Conservation (phyloP, 192 early-diverging fungal species). For the Jimgerdemannia lactiflua region DNA sequence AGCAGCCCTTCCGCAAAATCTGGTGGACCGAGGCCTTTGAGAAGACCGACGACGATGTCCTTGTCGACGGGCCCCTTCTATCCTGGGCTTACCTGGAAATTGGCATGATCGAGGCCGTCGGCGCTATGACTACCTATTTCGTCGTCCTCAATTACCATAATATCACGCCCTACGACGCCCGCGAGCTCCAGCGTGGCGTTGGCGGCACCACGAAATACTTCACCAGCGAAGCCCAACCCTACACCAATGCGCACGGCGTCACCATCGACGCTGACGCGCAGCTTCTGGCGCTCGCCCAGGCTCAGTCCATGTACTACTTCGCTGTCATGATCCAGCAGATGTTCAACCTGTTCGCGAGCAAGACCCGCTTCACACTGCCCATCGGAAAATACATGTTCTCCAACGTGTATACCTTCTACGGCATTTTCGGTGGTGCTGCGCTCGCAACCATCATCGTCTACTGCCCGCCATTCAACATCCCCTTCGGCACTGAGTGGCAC, state of each 20-base stretch:
- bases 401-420: conserved; percentile 70
- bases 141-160: conserved; percentile 65
- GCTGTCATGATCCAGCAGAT: conserved; percentile 84
- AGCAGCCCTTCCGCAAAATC: conserved; percentile 43
- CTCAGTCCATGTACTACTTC: conserved; percentile 76
- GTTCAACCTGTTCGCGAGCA: conserved; percentile 95
- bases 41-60: conserved; percentile 73
- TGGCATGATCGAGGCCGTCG: conserved; percentile 76
- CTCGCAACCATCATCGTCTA: conserved; percentile 82
- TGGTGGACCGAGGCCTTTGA: conserved; percentile 70
- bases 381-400: conserved; percentile 81
- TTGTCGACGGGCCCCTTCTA: conserved; percentile 81
- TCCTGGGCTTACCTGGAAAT: conserved; percentile 87
- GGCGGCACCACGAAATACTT: conserved; percentile 38
- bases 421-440: conserved; percentile 61
- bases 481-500: conserved; percentile 69
- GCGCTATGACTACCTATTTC: conserved; percentile 74
- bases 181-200: conserved; percentile 50
- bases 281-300: conserved; percentile 68
- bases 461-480: conserved; percentile 70
- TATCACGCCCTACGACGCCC: conserved; percentile 61
- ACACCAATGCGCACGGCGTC: conserved; percentile 15
- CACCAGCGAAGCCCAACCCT: conserved; percentile 40
- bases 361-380: conserved; percentile 73
- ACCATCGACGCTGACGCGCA: conserved; percentile 45